Percentiles rank a stretch among this genome's conserved stretches.
Evolutionary conservation across 768 basidiomycete species (phyloP).

Genomic region (Amanita pseudoporphyria): DNA sequence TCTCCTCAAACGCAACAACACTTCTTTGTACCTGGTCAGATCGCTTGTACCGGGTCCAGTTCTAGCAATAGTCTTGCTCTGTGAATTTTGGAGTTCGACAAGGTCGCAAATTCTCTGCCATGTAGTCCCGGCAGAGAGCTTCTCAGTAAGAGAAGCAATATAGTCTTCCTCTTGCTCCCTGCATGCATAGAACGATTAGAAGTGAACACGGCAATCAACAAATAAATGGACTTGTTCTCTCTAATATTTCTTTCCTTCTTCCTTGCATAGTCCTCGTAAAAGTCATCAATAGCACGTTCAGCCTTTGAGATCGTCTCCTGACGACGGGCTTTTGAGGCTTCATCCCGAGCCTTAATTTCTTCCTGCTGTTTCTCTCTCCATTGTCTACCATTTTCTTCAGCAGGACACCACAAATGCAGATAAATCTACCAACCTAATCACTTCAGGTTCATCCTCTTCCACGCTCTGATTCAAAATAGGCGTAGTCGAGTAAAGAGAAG

Average conservation of each 20-base stretch:
- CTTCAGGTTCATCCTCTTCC: constrained; percentile 77
- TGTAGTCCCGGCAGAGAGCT: constrained; percentile 82
- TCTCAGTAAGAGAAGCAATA: constrained; percentile 58
- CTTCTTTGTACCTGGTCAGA: constrained; percentile 84
- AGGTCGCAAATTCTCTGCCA: constrained; percentile 90
- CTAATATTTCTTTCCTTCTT: constrained; percentile 88
- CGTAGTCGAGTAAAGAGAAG: constrained; percentile 59
- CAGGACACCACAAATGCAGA: background rate
- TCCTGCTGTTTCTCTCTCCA: constrained; percentile 85
- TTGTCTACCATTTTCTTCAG: constrained; percentile 33
- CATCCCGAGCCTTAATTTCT: constrained; percentile 80
- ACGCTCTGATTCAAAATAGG: constrained; percentile 62
- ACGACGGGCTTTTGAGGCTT: constrained; percentile 62
- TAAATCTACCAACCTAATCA: constrained; percentile 56
- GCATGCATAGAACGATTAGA: background rate
- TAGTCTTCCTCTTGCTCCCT: constrained; percentile 87
- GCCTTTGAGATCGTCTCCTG: constrained; percentile 81
- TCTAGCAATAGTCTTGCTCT: constrained; percentile 91
- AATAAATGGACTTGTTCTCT: constrained; percentile 74
- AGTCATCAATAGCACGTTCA: constrained; percentile 80
- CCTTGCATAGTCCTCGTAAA: constrained; percentile 79
- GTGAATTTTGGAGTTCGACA: constrained; percentile 89
- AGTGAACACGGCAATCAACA: background rate
- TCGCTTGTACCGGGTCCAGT: constrained; percentile 85
- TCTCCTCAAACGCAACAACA: constrained; percentile 77